Base-by-base conservation (phyloP, 805 yeast species). In the Candida lessepsii region DNA sequence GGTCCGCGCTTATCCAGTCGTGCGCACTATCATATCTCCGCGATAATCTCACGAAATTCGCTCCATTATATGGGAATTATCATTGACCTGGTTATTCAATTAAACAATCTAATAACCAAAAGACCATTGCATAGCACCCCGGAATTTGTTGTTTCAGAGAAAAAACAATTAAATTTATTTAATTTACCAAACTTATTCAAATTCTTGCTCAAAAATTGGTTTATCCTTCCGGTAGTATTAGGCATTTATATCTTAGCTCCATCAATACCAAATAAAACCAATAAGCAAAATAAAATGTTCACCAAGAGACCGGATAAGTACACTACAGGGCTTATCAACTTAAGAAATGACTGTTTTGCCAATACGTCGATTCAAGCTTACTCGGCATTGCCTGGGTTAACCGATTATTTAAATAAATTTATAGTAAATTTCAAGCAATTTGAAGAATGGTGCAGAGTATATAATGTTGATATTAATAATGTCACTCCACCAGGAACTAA, bases 271-370 rank as follows among this genome's bases (percentile, higher is more conserved):
- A 17, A 20, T n/a, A 9, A 7, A 11, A 28, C 8, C 23, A 33
- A 11, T 18, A 40, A 31, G 3, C 19, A 20, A 20, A 13, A 21
- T 13, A 32, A 35, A 35, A 70, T 70, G 75, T 68, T 61, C 49
- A 71, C 66, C 35, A 75, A 72, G 40, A 66, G 93, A 55, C 80
- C 83, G 6, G 91, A 84, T 49, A 81, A 76, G 48, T 69, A 78
- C 53, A 83, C 96, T 9, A 87, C 93, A 0, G 97, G 97, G 2
- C 66, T 91, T 32, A 72, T 81, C 49, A 93, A 91, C 59, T 70
- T 81, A 47, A 76, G 90, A 44, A 86, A 87, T 49, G 96, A 89
- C 58, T 91, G 99, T 60, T 91, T 87, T 65, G 96, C 96, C 45
- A 91, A 93, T 55, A 78, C 95, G 6, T 81, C 90, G 1, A 54